Conservation (phyloP, 1,139 yeast species). For the Casaregolazyma lundiana region DNA sequence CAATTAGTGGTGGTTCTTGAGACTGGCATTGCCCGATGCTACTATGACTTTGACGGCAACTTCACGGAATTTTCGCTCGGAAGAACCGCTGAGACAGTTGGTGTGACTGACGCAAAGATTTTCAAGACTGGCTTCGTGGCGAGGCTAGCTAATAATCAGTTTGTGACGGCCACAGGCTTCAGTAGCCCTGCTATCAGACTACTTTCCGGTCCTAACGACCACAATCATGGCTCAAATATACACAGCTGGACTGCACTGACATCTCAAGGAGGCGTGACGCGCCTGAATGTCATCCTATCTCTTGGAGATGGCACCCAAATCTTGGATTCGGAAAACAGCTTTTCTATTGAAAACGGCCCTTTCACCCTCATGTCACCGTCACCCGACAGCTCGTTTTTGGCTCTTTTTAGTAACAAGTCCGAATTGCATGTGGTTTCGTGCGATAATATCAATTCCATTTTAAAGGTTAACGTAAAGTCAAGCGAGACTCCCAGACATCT, state of each 20-base stretch:
- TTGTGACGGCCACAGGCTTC: slow-evolving; percentile 34
- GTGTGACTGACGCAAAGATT: slow-evolving; percentile 37
- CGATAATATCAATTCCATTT: slow-evolving; percentile 47
- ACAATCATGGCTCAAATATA: slow-evolving; percentile 12
- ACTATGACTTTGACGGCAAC: slow-evolving; percentile 64
- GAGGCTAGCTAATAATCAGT: slow-evolving; percentile 31
- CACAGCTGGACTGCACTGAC: slow-evolving; percentile 29
- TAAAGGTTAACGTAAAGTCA: slow-evolving; percentile 37
- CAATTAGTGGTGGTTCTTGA: slow-evolving; percentile 58
- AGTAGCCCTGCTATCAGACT: slow-evolving; percentile 31
- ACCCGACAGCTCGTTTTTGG: slow-evolving; percentile 58
- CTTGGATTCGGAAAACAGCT: slow-evolving; percentile 24
- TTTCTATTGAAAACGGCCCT: slow-evolving; percentile 46
- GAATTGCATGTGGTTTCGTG: slow-evolving; percentile 52
- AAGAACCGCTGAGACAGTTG: slow-evolving; percentile 35
- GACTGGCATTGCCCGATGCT: slow-evolving; percentile 59
- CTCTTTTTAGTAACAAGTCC: slow-evolving; percentile 47
- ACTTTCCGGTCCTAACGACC: slow-evolving; percentile 18
- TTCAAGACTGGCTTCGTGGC: slow-evolving; percentile 40
- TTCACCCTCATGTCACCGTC: slow-evolving; percentile 51
- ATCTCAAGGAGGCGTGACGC: neutral
- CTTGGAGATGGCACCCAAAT: slow-evolving; percentile 24
- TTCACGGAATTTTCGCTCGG: slow-evolving; percentile 49
- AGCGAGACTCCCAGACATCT: slow-evolving; percentile 39
- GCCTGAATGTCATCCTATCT: slow-evolving; percentile 32